phyloP scores from a whole-genome alignment of 2,329 filamentous ascomycete genomes.

The Zymoseptoria crescenta region DNA sequence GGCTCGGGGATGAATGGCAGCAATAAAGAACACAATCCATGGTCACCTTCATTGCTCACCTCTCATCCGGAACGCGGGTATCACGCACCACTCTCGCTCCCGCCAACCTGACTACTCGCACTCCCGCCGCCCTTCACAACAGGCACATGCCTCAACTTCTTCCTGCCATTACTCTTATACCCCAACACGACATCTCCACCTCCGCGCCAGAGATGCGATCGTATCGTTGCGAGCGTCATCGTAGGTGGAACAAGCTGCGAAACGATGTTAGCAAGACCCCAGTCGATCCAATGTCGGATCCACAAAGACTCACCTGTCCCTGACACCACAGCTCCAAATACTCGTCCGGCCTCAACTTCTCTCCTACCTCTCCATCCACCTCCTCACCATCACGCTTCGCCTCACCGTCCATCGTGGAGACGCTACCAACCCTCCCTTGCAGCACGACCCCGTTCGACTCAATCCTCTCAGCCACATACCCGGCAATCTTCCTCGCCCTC shows the following conservation, averaged over 20 bases:
- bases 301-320: constrained; percentile 59
- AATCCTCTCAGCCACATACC: constrained; percentile 86
- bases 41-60: too few species aligned
- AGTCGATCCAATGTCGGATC: constrained; percentile 17
- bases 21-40: too few species aligned
- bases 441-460: constrained; percentile 46
- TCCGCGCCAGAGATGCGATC: constrained; percentile 87
- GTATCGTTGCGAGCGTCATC: constrained; percentile 90
- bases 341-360: constrained; percentile 70
- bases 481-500: constrained; percentile 85
- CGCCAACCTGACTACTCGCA: neutral
- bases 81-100: neutral
- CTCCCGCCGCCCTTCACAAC: neutral
- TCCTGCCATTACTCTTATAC: constrained; percentile 88
- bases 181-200: constrained; percentile 86
- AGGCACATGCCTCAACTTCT: constrained; percentile 27
- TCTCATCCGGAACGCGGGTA: neutral
- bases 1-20: too few species aligned
- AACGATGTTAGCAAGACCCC: constrained; percentile 31
- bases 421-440: neutral
- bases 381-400: constrained; percentile 32
- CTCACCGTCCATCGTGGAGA: neutral
- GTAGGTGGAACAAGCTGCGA: constrained; percentile 58
- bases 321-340: constrained; percentile 95
- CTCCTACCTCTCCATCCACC: constrained; percentile 31